Base-by-base conservation (phyloP, 768 basidiomycete species). In the Boletus eberwhitei region DNA sequence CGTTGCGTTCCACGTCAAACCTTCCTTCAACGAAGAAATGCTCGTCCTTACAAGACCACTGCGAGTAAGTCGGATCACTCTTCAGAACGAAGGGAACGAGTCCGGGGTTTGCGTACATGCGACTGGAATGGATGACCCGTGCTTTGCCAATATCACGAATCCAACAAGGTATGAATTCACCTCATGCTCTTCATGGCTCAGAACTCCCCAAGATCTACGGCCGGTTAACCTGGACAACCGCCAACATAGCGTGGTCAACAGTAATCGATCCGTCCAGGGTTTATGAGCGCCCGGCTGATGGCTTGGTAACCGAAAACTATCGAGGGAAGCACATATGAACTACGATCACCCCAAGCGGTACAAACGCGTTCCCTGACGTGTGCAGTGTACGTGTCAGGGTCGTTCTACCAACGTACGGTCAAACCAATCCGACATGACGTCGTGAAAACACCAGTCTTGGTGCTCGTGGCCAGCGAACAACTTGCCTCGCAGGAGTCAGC, bases 271-370 rank as follows among this genome's bases (percentile, higher is more conserved):
- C 14, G 8, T 8, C 35, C 19, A 44, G 50, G 52, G 49, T 57
- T 26, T 52, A 48, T 17, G 16, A 35, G 5, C 6, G n/a, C 37
- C 22, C 60, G 58, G 59, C 1, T 1, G 22, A 34, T 56, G 64
- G 62, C 9, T 45, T 45, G 47, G 8, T 58, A 1, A 40, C 64
- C 64, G 55, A 24, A 8, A 26, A 34, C 17, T 19, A 2, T 58
- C 42, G 22, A 44, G 26, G 42, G 45, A 39, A 32, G 34, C 38
- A 24, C 36, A 48, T 29, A 26, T 2, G 13, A 2, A 2, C 26
- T 32, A 31, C 22, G 44, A 16, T 16, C 49, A 38, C 41, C 16
- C 5, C 1, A 29, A 29, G 37, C 34, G 11, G n/a, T 40, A 37
- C 42, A 40, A 32, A 19, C 37, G 34, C 35, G 43, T 53, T 53